Conservation (phyloP, 148 eudicot genomes). For the Silene uniflora region DNA sequence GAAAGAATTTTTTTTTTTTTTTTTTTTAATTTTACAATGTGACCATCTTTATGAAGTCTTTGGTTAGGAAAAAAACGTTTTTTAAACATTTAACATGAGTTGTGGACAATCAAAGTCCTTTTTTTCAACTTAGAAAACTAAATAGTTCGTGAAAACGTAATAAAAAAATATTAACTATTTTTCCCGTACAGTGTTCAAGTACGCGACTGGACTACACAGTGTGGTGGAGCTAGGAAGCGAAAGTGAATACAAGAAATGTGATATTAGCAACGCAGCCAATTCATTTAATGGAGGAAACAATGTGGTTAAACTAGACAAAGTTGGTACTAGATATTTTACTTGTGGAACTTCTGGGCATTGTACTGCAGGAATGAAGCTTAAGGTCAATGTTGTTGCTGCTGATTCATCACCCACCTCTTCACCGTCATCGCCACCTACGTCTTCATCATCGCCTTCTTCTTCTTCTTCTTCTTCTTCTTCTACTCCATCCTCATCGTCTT, state of each 20-base stretch:
- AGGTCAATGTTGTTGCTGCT: slow-evolving; percentile 41
- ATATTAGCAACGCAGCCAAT: slow-evolving; percentile 36
- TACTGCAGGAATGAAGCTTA: slow-evolving; percentile 63
- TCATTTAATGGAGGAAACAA: slow-evolving; percentile 47
- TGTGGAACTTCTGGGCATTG: slow-evolving; percentile 74
- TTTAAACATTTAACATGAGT: no score
- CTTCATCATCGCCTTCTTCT: slow-evolving; percentile 22
- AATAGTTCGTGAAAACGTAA: no score
- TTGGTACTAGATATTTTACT: slow-evolving; percentile 55
- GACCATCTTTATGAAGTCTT: no score
- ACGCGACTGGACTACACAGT: slow-evolving; percentile 54
- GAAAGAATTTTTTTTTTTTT: no score
- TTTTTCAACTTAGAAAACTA: no score
- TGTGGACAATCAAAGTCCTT: no score
- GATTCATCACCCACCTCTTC: slow-evolving; percentile 19
- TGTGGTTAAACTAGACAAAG: slow-evolving; percentile 48
- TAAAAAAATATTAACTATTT: no score
- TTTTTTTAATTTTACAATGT: no score
- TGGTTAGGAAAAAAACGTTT: no score
- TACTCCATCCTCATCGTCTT: neutral
- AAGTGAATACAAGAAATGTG: slow-evolving; percentile 55
- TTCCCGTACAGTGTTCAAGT: slow-evolving; percentile 47
- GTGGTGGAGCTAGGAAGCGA: slow-evolving; percentile 57
- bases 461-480: neutral
- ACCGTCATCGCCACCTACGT: slow-evolving; percentile 18